Conservation (phyloP, 345 rosid species). For the Gossypium anomalum region DNA sequence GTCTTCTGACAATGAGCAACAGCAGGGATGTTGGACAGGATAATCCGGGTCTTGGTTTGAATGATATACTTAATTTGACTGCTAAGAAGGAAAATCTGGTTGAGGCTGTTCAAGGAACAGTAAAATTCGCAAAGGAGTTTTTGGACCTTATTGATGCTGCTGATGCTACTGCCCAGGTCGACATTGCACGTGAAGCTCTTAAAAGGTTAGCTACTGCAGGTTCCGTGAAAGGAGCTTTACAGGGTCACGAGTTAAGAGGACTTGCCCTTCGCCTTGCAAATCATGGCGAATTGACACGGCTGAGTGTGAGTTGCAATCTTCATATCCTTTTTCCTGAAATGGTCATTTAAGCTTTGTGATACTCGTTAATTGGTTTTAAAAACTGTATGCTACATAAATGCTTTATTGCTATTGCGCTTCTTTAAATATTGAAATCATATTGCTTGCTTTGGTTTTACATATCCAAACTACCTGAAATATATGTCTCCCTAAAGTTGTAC, state of each 20-base stretch:
- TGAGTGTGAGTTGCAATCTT: slow-evolving; percentile 53
- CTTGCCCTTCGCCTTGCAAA: slow-evolving; percentile 95
- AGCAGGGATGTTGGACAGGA: slow-evolving; percentile 93
- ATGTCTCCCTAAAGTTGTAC: not conserved
- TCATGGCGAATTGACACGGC: slow-evolving; percentile 89
- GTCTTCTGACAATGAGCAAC: slow-evolving; percentile 94
- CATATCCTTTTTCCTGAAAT: slow-evolving; percentile 10
- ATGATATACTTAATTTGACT: slow-evolving; percentile 75
- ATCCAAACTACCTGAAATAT: not conserved
- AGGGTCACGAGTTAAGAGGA: slow-evolving; percentile 81
- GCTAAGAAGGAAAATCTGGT: slow-evolving; percentile 86
- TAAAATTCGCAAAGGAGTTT: slow-evolving; percentile 87
- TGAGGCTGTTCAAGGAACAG: slow-evolving; percentile 94
- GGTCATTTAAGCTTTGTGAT: slow-evolving; percentile 16
- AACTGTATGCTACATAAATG: not conserved
- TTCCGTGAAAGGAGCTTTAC: slow-evolving; percentile 92
- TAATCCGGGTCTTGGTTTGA: slow-evolving; percentile 63
- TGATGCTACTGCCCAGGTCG: slow-evolving; percentile 91
- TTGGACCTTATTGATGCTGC: slow-evolving; percentile 98
- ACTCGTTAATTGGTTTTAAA: slow-evolving; percentile 9
- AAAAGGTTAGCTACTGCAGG: slow-evolving; percentile 96
- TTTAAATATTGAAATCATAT: not conserved
- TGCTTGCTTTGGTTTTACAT: not conserved
- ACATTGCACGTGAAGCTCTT: slow-evolving; percentile 92
- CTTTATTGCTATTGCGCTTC: not conserved